A percentile compares a stretch with the other conserved stretches of the same genome.
Conservation (phyloP, 305 asterid species). For the Plantago coronopus region DNA sequence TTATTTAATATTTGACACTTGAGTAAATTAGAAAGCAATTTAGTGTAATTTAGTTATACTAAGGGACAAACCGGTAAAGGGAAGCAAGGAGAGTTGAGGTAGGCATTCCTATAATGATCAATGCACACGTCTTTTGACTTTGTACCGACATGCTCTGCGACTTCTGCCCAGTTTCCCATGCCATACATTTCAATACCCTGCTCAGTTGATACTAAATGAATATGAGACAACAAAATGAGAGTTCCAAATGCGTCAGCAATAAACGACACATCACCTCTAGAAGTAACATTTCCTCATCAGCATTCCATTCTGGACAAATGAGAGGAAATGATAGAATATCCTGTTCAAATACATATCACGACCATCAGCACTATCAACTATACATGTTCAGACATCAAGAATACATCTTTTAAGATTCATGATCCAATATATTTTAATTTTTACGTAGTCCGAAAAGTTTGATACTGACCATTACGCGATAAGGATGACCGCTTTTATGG, state of each 20-base stretch:
- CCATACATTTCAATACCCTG: conserved; percentile 88
- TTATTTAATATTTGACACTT: conserved; percentile 14
- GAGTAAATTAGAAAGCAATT: conserved; percentile 9
- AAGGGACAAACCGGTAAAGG: conserved; percentile 63
- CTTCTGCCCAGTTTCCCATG: conserved; percentile 80
- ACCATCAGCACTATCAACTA: conserved; percentile 22
- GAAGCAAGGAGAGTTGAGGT: conserved; percentile 69
- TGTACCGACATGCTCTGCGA: conserved; percentile 84
- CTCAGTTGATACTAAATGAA: conserved; percentile 16
- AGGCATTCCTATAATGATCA: conserved; percentile 60
- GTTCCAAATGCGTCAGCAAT: conserved; percentile 4
- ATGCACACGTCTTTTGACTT: conserved; percentile 68
- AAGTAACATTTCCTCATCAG: conserved; percentile 77
- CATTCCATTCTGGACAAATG: conserved; percentile 77
- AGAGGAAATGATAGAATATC: conserved; percentile 67
- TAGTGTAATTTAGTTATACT: conserved; percentile 17
- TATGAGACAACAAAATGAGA: conserved; percentile 16
- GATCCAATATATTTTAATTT: conserved; percentile 9
- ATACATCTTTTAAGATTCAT: conserved; percentile 4
- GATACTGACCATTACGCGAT: conserved; percentile 71
- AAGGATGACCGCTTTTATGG: conserved; percentile 65
- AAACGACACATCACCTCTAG: conserved; percentile 51
- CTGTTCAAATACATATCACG: conserved; percentile 34
- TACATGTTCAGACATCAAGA: conserved; percentile 6
- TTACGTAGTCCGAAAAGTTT: conserved; percentile 13